Evolutionary conservation across 2,329 filamentous ascomycete genomes (phyloP), one percentile per base, ranked within the genome.

Genomic region (Aspergillus brasiliensis): DNA sequence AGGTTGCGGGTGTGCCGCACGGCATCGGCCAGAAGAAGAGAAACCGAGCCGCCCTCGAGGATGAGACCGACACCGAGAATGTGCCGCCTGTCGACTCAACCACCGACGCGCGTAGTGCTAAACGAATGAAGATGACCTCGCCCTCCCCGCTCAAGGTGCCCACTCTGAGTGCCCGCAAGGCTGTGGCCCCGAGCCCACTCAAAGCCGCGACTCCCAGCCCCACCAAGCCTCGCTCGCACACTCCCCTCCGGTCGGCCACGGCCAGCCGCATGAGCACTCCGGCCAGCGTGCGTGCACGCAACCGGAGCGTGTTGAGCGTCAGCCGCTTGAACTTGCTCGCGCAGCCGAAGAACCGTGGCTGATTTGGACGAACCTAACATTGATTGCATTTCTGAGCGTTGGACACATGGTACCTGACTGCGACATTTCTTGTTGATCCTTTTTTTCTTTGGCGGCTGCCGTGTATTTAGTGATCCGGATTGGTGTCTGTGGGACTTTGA

Each of bases 281-380:
- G 11, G 68, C 67, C 13, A 75, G 71, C 48, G 67, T 69, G 17
- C 70, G 66, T 37, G 60, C 71, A 51, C 76, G 68, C 58, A 66
- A 58, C 25, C 71, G 67, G 19, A 66, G 69, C 17, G 69, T 74
- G 17, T 69, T 82, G 54, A 82, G 75, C 57, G 67, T 81, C 65
- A 80, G 77, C 60, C 77, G 80, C 27, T 67, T 82, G 67, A 81
- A 82, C 60, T 75, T 81, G 75, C 73, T 82, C 34, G 71, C 78
- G 15, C 76, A 76, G 59, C 80, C 80, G 2, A 82, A 81, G 69
- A 66, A 72, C 40, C 75, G 76, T 27, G 58, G 67, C 59, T 77
- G 65, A 51, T 34, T 51, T 2, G 11, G 19, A 51, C 34, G 38
- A 21, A 10, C 5, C 31, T 34, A 15, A 34, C 31, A 34, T 15